Conservation (phyloP, 208 protist species). For the Acanthamoeba sp. region DNA sequence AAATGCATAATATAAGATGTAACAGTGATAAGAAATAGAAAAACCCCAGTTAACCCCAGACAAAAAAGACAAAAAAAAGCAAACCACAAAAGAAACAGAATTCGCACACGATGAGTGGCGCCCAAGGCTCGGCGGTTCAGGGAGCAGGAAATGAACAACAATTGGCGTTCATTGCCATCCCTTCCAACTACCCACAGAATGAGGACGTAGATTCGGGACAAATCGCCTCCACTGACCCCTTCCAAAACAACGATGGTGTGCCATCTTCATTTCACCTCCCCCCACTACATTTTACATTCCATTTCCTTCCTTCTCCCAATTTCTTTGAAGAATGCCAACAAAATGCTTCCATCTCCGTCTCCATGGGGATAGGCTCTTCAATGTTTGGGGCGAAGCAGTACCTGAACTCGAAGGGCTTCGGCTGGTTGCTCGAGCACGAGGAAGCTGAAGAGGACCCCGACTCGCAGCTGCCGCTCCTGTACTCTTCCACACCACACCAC, state of each 20-base stretch:
- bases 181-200: neutral
- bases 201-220: neutral
- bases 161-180: neutral
- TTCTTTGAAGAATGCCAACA: neutral
- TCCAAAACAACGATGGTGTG: neutral
- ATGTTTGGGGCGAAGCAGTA: constrained; percentile 4
- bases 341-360: neutral
- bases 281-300: neutral
- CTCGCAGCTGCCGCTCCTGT: constrained; percentile 5
- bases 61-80: neutral
- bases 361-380: neutral
- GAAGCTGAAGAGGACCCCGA: constrained; percentile 32
- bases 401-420: constrained; percentile 18
- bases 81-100: neutral
- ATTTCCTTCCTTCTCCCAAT: neutral
- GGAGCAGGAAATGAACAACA: neutral
- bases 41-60: neutral
- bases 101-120: neutral
- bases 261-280: neutral
- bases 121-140: neutral
- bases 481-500: neutral
- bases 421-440: constrained; percentile 68
- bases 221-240: neutral
- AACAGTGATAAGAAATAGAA: neutral
- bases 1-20: neutral